phyloP scores from a whole-genome alignment of 345 rosid genomes.

The Eucalyptus erythrocorys region DNA sequence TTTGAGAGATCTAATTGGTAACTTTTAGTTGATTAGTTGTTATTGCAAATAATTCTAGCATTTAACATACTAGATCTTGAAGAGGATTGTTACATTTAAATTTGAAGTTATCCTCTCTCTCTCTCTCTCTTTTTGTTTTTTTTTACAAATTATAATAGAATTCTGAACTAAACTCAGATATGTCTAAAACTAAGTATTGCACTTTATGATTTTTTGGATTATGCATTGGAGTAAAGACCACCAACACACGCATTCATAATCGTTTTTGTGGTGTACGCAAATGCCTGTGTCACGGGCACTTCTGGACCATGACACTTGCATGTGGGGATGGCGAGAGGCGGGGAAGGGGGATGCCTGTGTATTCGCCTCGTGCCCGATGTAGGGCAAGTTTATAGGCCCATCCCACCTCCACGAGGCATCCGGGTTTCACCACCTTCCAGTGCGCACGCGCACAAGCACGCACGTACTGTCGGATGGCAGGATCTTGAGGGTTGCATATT shows the following conservation, averaged over 20 bases:
- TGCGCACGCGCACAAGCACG: neutral
- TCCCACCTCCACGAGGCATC: neutral
- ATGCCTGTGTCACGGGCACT: neutral
- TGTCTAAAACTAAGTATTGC: neutral
- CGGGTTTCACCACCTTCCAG: neutral
- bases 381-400: neutral
- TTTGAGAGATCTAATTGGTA: neutral
- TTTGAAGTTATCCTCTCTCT: neutral
- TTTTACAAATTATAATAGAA: neutral
- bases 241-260: neutral
- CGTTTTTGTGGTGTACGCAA: neutral
- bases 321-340: too few relatives aligned
- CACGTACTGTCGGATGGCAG: neutral
- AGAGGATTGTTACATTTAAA: neutral
- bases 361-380: too few relatives aligned
- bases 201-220: neutral
- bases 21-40: neutral
- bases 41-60: neutral
- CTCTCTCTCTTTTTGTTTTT: too few relatives aligned
- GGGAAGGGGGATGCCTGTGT: too few relatives aligned
- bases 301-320: too few relatives aligned
- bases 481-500: neutral
- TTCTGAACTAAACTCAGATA: neutral
- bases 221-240: neutral
- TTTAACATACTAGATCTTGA: neutral